These are phyloP conservation scores for Colletotrichum sp. DNA, from an alignment of 2,329 filamentous ascomycete genomes.

Conservation along the genomic window DNA sequence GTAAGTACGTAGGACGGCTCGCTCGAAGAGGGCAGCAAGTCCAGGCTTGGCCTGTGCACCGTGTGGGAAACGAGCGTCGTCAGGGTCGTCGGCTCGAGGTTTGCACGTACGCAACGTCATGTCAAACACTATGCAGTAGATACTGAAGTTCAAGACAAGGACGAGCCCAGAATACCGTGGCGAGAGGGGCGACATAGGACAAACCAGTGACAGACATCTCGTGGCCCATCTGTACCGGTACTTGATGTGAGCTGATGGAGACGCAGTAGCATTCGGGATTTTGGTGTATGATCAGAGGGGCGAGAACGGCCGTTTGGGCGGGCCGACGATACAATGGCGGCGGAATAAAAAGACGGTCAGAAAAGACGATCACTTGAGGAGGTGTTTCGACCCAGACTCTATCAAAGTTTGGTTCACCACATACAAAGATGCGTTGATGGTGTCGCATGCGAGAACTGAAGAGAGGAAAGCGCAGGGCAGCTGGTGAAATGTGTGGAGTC, in stretches of 20 bases:
- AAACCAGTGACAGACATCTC: background rate
- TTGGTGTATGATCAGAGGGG: background rate
- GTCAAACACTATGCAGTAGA: background rate
- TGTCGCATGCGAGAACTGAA: background rate
- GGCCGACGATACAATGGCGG: background rate
- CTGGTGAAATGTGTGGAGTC: background rate
- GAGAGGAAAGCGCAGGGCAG: background rate
- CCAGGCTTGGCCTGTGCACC: background rate
- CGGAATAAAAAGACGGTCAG: slow-evolving; percentile 7
- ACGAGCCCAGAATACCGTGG: background rate
- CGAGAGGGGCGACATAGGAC: background rate
- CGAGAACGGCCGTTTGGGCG: background rate
- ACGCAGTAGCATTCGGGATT: background rate
- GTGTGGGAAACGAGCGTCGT: background rate
- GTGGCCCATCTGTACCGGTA: background rate
- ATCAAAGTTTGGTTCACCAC: background rate
- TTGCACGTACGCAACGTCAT: background rate
- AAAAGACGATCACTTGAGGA: background rate
- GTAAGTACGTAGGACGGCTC: background rate
- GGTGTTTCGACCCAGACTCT: slow-evolving; percentile 7
- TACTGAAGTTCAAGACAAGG: background rate
- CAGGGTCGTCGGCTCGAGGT: background rate
- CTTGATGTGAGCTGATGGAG: background rate
- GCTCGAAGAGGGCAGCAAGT: background rate
- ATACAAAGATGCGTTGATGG: background rate